These are phyloP conservation scores for Moricandia moricandioides DNA, from an alignment of 345 rosid species.

Conservation along the genomic window DNA sequence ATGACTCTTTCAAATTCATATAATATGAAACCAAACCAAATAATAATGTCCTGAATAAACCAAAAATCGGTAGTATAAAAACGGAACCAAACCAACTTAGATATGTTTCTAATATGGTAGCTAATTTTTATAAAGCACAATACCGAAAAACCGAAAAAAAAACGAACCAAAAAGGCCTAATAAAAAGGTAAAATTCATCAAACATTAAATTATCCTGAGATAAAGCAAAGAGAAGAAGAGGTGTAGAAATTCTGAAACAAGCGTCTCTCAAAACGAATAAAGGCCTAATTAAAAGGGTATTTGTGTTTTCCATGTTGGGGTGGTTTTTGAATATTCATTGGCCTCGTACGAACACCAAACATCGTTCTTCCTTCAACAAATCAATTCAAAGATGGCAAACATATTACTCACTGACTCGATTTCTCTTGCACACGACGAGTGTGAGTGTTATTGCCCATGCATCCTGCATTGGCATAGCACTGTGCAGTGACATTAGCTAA, in stretches of 20 bases:
- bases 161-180: too few relatives aligned
- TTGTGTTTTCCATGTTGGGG: neutral
- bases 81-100: too few relatives aligned
- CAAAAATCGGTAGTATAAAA: too few relatives aligned
- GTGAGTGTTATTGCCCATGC: conserved; percentile 34
- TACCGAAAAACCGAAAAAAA: too few relatives aligned
- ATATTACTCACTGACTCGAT: conserved; percentile 4
- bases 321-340: neutral
- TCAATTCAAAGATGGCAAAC: neutral
- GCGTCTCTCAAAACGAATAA: conserved; percentile 13
- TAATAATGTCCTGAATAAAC: too few relatives aligned
- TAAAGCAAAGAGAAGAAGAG: conserved; percentile 14
- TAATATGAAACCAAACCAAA: too few relatives aligned
- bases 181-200: neutral
- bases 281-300: conserved; percentile 4
- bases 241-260: conserved; percentile 19
- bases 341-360: neutral
- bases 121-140: too few relatives aligned
- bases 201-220: conserved; percentile 31
- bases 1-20: too few relatives aligned
- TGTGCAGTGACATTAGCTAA: conserved; percentile 33
- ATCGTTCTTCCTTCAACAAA: conserved; percentile 7
- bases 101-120: too few relatives aligned
- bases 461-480: conserved; percentile 32
- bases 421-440: conserved; percentile 12